Conservation (phyloP, 2,329 filamentous ascomycete species). For the Cercospora brassicicola region DNA sequence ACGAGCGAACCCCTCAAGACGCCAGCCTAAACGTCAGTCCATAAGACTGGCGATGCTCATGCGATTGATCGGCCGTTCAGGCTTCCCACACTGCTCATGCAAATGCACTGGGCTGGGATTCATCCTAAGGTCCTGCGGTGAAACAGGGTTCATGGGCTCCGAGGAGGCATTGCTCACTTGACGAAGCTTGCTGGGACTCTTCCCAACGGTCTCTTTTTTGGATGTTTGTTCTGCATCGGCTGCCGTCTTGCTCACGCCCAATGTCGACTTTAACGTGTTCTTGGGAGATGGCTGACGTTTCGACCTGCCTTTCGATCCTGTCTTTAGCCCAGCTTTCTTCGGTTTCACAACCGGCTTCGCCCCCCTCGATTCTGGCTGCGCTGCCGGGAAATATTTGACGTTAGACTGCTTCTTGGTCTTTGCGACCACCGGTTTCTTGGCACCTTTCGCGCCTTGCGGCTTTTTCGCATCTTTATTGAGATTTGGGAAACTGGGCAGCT, state of each 20-base stretch:
- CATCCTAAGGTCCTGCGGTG: slow-evolving; percentile 28
- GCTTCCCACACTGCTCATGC: slow-evolving; percentile 2
- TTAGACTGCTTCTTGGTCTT: slow-evolving; percentile 29
- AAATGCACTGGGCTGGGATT: slow-evolving; percentile 24
- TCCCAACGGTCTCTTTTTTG: slow-evolving; percentile 21
- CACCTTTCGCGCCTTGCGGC: slow-evolving; percentile 15
- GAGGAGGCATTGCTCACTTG: slow-evolving; percentile 29
- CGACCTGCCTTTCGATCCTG: slow-evolving; percentile 8
- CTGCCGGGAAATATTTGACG: slow-evolving; percentile 31
- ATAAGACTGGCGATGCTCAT: slow-evolving; percentile 23
- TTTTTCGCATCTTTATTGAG: slow-evolving; percentile 24
- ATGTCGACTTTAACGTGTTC: slow-evolving; percentile 26
- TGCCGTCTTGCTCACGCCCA: slow-evolving; percentile 31
- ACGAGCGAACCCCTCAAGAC: background rate
- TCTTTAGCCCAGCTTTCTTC: slow-evolving; percentile 1
- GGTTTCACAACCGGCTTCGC: background rate
- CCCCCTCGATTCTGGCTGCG: slow-evolving; percentile 23
- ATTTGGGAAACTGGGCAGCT: slow-evolving; percentile 16
- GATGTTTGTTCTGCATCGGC: slow-evolving; percentile 21
- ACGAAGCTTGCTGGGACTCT: slow-evolving; percentile 34
- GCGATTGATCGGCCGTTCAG: slow-evolving; percentile 10
- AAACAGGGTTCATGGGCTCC: slow-evolving; percentile 31
- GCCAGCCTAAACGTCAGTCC: slow-evolving; percentile 14
- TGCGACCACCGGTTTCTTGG: slow-evolving; percentile 14
- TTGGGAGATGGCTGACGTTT: slow-evolving; percentile 21